Conservation (phyloP, 2,329 filamentous ascomycete genomes). For the Didymella segeticola region DNA sequence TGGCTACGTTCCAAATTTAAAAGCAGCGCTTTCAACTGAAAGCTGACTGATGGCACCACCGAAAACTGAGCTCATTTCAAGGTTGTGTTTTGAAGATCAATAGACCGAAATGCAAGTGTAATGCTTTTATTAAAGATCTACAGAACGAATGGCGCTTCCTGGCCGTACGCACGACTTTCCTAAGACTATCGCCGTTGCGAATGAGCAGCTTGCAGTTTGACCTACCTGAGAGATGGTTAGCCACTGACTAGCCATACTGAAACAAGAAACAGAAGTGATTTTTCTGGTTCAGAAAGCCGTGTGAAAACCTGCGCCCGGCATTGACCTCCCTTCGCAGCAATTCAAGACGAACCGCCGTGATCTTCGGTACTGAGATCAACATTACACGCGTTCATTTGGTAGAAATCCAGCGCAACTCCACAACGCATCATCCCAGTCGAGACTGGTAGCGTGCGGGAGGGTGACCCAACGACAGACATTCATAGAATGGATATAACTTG, state of each 20-base stretch:
- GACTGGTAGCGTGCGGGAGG: constrained; percentile 72
- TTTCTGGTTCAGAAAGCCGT: constrained; percentile 67
- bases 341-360: constrained; percentile 51
- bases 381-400: constrained; percentile 53
- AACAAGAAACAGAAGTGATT: constrained; percentile 9
- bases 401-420: constrained; percentile 67
- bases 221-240: constrained; percentile 19
- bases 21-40: constrained; percentile 2
- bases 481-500: constrained; percentile 68
- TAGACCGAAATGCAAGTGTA: not conserved
- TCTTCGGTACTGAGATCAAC: constrained; percentile 63
- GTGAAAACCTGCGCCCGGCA: constrained; percentile 66
- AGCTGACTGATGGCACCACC: constrained; percentile 10
- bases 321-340: constrained; percentile 54
- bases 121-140: not conserved
- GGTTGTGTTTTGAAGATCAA: no score
- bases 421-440: constrained; percentile 71
- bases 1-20: constrained; percentile 6
- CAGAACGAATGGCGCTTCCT: not conserved
- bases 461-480: constrained; percentile 70
- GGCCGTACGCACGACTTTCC: not conserved
- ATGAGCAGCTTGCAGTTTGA: not conserved
- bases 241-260: constrained; percentile 10
- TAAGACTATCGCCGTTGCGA: no score
- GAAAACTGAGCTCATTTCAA: not conserved